Percentiles rank a stretch among this genome's conserved stretches.
Conservation (phyloP, 2,329 filamentous ascomycete species). For the Botrytis aclada region DNA sequence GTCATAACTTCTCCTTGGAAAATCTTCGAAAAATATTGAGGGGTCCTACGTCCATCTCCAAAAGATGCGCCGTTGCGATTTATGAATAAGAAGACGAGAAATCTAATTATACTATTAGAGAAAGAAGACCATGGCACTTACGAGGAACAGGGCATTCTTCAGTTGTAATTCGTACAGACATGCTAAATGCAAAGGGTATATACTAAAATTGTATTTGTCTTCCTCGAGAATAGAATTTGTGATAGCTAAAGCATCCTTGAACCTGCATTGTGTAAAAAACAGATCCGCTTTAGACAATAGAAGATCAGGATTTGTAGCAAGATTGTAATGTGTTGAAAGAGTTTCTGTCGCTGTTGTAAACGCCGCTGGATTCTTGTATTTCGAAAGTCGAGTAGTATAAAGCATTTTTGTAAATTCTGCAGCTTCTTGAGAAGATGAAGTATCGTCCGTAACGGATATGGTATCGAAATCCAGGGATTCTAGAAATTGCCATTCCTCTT, state of each 20-base stretch:
- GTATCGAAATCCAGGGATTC: constrained; percentile 83
- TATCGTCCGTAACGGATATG: constrained; percentile 63
- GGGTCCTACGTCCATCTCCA: too few species aligned
- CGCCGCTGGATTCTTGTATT: constrained; percentile 82
- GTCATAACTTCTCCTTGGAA: neutral
- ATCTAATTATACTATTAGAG: neutral
- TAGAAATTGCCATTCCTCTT: constrained; percentile 69
- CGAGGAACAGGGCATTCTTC: constrained; percentile 83
- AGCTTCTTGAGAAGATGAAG: constrained; percentile 74
- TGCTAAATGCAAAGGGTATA: constrained; percentile 88
- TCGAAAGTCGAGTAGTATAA: constrained; percentile 91
- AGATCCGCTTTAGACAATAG: constrained; percentile 86
- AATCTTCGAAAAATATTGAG: neutral
- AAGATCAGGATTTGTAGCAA: constrained; percentile 82
- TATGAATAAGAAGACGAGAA: neutral
- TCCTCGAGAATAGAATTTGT: constrained; percentile 78
- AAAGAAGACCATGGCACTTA: constrained; percentile 32
- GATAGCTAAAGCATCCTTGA: constrained; percentile 78
- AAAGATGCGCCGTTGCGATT: neutral
- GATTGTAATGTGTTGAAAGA: constrained; percentile 88
- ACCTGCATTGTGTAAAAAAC: constrained; percentile 91
- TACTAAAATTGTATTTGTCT: constrained; percentile 84
- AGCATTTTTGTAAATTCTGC: constrained; percentile 94
- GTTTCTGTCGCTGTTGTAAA: constrained; percentile 86
- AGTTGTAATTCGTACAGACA: constrained; percentile 84